Evolutionary conservation across 2,329 filamentous ascomycete species (phyloP).

Genomic region (Atkinsonella texensis): DNA sequence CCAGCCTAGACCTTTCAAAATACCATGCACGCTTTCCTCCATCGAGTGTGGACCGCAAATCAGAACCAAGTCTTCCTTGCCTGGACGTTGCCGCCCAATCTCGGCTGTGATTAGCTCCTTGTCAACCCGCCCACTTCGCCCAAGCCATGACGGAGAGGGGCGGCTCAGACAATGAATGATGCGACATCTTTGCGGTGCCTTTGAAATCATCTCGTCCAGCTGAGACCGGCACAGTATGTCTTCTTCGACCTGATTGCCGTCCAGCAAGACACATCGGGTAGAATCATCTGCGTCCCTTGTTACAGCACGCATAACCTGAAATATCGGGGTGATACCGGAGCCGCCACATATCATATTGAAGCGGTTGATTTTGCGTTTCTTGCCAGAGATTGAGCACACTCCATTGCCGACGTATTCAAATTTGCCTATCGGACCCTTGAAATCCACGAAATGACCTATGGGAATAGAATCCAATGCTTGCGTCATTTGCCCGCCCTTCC

Average conservation of each 20-base stretch:
- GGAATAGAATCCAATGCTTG: slow-evolving; percentile 63
- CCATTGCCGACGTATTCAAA: slow-evolving; percentile 69
- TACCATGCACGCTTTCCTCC: slow-evolving; percentile 52
- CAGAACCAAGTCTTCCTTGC: slow-evolving; percentile 50
- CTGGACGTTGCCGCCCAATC: slow-evolving; percentile 27
- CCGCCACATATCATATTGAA: slow-evolving; percentile 85
- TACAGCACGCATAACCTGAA: slow-evolving; percentile 66
- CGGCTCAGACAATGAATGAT: slow-evolving; percentile 60
- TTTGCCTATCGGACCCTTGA: slow-evolving; percentile 81
- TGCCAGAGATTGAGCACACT: slow-evolving; percentile 46
- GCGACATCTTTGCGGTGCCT: slow-evolving; percentile 44
- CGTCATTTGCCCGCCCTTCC: slow-evolving; percentile 68
- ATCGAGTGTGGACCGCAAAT: slow-evolving; percentile 69
- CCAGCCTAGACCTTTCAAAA: slow-evolving; percentile 52
- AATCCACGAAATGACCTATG: slow-evolving; percentile 61
- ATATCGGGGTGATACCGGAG: slow-evolving; percentile 87
- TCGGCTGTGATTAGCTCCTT: slow-evolving; percentile 49
- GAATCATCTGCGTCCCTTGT: slow-evolving; percentile 50
- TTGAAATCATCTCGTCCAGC: slow-evolving; percentile 49
- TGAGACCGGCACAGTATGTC: slow-evolving; percentile 75
- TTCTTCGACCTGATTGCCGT: slow-evolving; percentile 65
- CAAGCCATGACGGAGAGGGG: slow-evolving; percentile 52
- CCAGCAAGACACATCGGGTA: slow-evolving; percentile 60
- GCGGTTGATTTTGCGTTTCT: slow-evolving; percentile 42
- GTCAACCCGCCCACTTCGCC: slow-evolving; percentile 55